Conservation (phyloP, 352 stramenopile genomes). For the Elongisporangium undulatum region DNA sequence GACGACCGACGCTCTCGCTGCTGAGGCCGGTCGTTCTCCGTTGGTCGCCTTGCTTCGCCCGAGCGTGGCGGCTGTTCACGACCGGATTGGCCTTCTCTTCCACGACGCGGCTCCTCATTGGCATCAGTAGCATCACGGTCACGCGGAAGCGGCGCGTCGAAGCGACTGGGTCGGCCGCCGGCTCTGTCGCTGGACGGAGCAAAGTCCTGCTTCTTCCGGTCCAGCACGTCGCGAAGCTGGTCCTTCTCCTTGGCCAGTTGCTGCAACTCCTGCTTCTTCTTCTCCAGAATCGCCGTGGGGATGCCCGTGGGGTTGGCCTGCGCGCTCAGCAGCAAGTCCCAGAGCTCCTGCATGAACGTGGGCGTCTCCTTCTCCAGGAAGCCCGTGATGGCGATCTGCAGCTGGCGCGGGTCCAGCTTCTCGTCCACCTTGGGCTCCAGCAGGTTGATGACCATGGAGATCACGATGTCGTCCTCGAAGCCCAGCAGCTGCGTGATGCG, state of each 20-base stretch:
- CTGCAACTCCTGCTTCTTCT: constrained; percentile 90
- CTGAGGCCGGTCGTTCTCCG: neutral
- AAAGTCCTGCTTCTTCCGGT: constrained; percentile 25
- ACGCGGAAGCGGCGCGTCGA: neutral
- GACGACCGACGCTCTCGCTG: constrained; percentile 4
- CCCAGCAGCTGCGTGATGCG: constrained; percentile 83
- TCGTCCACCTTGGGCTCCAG: constrained; percentile 77
- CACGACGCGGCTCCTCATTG: neutral
- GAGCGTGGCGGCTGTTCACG: neutral
- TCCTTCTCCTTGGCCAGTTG: constrained; percentile 49
- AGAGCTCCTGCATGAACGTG: constrained; percentile 88
- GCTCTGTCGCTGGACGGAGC: neutral
- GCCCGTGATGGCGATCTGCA: constrained; percentile 88
- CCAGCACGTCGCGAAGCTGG: constrained; percentile 50
- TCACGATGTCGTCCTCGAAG: constrained; percentile 92
- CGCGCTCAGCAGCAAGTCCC: constrained; percentile 85
- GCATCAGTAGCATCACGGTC: neutral
- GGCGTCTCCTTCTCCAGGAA: constrained; percentile 89
- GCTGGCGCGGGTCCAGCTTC: constrained; percentile 70
- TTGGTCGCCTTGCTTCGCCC: no score
- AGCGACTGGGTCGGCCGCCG: neutral
- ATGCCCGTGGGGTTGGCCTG: constrained; percentile 88
- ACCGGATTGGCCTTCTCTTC: neutral
- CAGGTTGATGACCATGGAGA: constrained; percentile 80
- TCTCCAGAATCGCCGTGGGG: constrained; percentile 76